phyloP scores from a whole-genome alignment of 176 grass and related monocot species.

The Aegilops longissima region DNA sequence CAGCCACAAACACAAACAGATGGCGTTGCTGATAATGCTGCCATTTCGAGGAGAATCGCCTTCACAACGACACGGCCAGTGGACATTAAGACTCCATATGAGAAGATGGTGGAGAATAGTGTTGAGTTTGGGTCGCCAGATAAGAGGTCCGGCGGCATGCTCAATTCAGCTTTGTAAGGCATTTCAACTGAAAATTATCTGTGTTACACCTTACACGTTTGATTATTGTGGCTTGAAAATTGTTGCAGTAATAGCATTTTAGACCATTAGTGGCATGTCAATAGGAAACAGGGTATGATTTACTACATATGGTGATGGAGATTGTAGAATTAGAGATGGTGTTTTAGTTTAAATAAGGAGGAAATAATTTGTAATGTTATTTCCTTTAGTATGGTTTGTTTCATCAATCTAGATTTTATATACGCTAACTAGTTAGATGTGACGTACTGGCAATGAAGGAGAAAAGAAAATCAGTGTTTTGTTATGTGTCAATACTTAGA shows the following conservation, averaged over 20 bases:
- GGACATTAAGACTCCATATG: conserved; percentile 96
- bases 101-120: conserved; percentile 96
- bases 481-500: not conserved
- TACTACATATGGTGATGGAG: not conserved
- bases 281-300: not conserved
- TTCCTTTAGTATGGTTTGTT: not conserved
- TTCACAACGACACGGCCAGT: conserved; percentile 78
- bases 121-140: conserved; percentile 97
- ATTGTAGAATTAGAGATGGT: not conserved
- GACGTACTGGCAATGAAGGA: not conserved
- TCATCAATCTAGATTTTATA: not conserved
- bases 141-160: conserved; percentile 78
- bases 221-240: not conserved
- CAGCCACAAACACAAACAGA: conserved; percentile 34
- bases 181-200: not conserved
- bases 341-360: conserved; percentile 4
- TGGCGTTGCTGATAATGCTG: conserved; percentile 35
- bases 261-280: not conserved
- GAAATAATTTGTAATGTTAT: not conserved
- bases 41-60: conserved; percentile 59
- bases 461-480: not conserved
- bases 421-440: conserved; percentile 6
- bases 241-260: not conserved
- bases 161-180: conserved; percentile 87
- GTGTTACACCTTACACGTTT: conserved; percentile 8